These are phyloP conservation scores for Moniliella sp. DNA, from an alignment of 1,284 basidiomycete species.

Conservation along the genomic window DNA sequence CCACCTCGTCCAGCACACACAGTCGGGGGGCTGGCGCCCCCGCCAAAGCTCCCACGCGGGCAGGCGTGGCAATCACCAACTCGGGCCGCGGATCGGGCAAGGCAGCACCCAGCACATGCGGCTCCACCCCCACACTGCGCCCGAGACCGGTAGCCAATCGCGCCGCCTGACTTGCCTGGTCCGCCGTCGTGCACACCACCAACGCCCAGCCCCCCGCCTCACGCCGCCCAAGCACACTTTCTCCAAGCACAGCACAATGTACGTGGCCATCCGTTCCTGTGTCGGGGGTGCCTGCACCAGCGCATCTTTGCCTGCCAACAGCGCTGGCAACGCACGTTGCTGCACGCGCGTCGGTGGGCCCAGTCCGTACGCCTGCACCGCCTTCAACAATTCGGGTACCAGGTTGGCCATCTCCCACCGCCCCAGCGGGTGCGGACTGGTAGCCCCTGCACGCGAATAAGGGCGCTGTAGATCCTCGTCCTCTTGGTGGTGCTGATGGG, in stretches of 20 bases:
- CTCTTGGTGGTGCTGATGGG: no score
- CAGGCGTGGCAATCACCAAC: slow-evolving; percentile 72
- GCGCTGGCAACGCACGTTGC: slow-evolving; percentile 79
- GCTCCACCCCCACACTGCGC: slow-evolving; percentile 39
- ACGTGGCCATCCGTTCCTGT: slow-evolving; percentile 88
- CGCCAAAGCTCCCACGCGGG: slow-evolving; percentile 64
- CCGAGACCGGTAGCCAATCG: slow-evolving; percentile 87
- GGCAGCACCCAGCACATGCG: slow-evolving; percentile 17
- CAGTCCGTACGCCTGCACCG: slow-evolving; percentile 77
- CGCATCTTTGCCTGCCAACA: slow-evolving; percentile 76
- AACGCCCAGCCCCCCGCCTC: slow-evolving; percentile 10
- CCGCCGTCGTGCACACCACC: slow-evolving; percentile 87
- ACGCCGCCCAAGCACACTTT: slow-evolving; percentile 12
- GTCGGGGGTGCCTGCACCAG: slow-evolving; percentile 95
- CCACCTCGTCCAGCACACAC: slow-evolving; percentile 84
- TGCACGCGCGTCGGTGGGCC: slow-evolving; percentile 97
- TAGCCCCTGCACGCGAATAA: no score
- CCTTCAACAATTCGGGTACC: slow-evolving; percentile 63
- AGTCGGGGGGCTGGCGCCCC: slow-evolving; percentile 53
- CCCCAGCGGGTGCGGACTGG: no score
- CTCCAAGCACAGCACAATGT: slow-evolving; percentile 36
- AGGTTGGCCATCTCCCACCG: slow-evolving; percentile 86
- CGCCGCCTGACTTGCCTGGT: slow-evolving; percentile 91
- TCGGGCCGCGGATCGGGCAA: slow-evolving; percentile 14
- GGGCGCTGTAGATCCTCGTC: no score